A percentile compares a stretch with the other conserved stretches of the same genome.
Evolutionary conservation across 108 stramenopile genomes (phyloP).

Genomic region (Pelagomonas calceolata): DNA sequence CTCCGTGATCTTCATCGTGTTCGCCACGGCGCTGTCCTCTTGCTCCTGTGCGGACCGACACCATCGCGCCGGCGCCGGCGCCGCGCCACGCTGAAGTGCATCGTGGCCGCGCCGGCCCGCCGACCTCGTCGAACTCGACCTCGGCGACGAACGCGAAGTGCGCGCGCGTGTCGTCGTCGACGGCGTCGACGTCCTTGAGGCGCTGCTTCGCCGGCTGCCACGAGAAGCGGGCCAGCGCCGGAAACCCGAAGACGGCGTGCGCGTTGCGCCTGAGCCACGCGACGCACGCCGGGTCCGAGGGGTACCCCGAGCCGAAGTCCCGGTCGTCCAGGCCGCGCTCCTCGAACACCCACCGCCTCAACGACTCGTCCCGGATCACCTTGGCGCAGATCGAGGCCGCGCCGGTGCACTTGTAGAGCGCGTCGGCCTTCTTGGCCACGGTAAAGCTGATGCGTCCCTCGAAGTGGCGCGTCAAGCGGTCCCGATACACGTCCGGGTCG

Average conservation of each 20-base stretch:
- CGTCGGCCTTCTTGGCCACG: constrained; percentile 82
- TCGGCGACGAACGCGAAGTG: background rate
- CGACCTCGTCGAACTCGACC: background rate
- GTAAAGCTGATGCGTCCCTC: constrained; percentile 55
- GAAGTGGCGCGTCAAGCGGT: constrained; percentile 55
- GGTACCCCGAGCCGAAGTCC: constrained; percentile 53
- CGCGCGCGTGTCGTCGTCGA: background rate
- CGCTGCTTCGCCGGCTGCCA: constrained; percentile 53
- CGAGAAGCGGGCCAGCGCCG: constrained; percentile 58
- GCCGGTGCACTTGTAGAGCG: constrained; percentile 70
- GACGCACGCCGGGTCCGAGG: constrained; percentile 60
- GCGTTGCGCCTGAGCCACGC: constrained; percentile 49
- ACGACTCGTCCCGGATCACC: constrained; percentile 54
- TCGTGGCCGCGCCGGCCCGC: no score
- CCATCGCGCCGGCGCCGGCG: no score
- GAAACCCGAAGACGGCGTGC: constrained; percentile 58
- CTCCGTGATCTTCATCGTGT: background rate
- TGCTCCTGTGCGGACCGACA: background rate
- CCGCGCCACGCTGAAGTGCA: no score
- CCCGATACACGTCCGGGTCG: constrained; percentile 49
- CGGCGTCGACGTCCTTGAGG: background rate
- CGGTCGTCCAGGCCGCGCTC: constrained; percentile 13
- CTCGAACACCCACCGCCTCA: constrained; percentile 52
- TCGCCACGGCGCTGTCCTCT: background rate
- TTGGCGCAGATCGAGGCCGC: constrained; percentile 66